These are phyloP conservation scores for Streptanthus diversifolius DNA, from an alignment of 345 rosid species.

Conservation along the genomic window DNA sequence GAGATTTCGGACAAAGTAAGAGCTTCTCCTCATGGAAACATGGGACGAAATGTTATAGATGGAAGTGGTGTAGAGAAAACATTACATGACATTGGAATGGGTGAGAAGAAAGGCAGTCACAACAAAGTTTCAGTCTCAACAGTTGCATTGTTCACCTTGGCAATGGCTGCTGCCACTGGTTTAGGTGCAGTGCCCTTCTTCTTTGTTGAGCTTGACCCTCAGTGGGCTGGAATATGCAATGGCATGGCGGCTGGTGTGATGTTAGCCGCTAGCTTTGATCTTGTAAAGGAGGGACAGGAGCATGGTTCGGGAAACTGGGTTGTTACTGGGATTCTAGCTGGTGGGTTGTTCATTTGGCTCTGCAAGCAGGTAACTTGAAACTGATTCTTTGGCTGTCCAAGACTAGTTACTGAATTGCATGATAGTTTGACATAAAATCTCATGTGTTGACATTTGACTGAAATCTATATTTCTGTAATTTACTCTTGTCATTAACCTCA, in stretches of 20 bases:
- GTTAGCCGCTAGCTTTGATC: slow-evolving; percentile 99
- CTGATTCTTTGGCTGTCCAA: background rate
- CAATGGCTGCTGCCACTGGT: slow-evolving; percentile 99
- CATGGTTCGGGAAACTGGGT: slow-evolving; percentile 93
- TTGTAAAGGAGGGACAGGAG: slow-evolving; percentile 87
- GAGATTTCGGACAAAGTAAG: slow-evolving; percentile 41
- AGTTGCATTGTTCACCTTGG: slow-evolving; percentile 87
- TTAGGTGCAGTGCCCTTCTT: slow-evolving; percentile 97
- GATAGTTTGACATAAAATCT: background rate
- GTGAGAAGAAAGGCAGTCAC: slow-evolving; percentile 48
- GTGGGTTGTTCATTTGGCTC: slow-evolving; percentile 84
- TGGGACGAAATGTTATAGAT: slow-evolving; percentile 54
- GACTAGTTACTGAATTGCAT: background rate
- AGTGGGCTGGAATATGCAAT: slow-evolving; percentile 98
- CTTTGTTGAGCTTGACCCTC: slow-evolving; percentile 93
- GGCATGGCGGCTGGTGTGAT: slow-evolving; percentile 99
- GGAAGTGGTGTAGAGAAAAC: slow-evolving; percentile 63
- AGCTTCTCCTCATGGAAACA: slow-evolving; percentile 69
- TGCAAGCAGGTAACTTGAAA: slow-evolving; percentile 75
- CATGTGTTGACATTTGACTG: background rate
- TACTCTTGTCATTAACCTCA: background rate
- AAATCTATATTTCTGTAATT: background rate
- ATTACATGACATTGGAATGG: slow-evolving; percentile 38
- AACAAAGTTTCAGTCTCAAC: slow-evolving; percentile 85
- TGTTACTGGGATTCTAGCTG: slow-evolving; percentile 77